Base-by-base conservation (phyloP, 2,329 filamentous ascomycete genomes). In the Stachybotrys elegans region DNA sequence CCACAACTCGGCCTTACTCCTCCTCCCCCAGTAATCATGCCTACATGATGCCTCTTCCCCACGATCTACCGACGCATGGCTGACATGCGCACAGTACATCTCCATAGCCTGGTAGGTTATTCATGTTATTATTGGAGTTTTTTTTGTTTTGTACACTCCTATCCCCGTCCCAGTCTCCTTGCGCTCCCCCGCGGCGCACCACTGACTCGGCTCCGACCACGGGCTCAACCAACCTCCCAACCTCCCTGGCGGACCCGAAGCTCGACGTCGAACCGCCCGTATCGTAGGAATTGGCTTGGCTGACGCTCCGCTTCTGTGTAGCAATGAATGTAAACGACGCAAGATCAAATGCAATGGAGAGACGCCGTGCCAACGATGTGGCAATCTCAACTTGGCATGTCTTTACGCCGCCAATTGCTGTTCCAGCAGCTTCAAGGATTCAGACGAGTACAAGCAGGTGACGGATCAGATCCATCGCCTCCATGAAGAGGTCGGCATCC, bases 371-470 rank as follows among this genome's bases (percentile, higher is more conserved):
- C 75, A 81, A 47, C 72, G 84, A 45, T 88, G 84, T 55, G 78
- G 81, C 53, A 83, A 84, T 53, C 79, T 86, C 61, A 81, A 79
- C 53, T 70, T 85, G 16, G 65, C 75, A 49, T 86, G 83, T 56
- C 68, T 83, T 36, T 86, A 86, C 65, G 73, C 81, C 6, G 76
- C 80, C 13, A 83, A 83, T 56, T 83, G 81, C 61, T 83, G 79
- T 59, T 69, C 79, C 49, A 91, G 81, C 70, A 89, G 80, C 63
- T 90, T 95, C 75, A 93, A 92, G 64, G 91, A 96, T 57, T 90
- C 89, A 38, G 88, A 94, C 9, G 91, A 96, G 62, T 96, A 90
- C 72, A 87, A 83, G 58, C 78, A 83, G 29, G 89, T 96, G 82
- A 79, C 81, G 43, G 72, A 76, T 25, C 86, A 93, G 52, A 80